Evolutionary conservation across 2,329 filamentous ascomycete genomes (phyloP).

Genomic region (Colletotrichum viniferum): DNA sequence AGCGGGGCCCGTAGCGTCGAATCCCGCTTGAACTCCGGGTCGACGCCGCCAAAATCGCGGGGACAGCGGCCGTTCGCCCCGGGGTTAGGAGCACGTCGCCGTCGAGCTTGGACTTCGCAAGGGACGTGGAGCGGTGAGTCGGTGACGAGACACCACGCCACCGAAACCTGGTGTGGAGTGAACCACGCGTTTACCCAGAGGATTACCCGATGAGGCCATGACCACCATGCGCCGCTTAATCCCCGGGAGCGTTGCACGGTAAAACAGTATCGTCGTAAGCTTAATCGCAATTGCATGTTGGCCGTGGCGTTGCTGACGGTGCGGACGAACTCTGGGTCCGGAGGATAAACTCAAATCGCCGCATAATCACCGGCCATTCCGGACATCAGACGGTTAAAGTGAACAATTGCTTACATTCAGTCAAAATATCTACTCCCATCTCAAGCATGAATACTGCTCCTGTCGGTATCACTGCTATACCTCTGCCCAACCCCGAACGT

Average conservation of each 20-base stretch:
- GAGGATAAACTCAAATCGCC: neutral
- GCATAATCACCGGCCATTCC: neutral
- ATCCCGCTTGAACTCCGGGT: conserved; percentile 18
- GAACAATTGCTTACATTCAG: neutral
- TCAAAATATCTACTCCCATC: neutral
- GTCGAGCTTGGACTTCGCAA: neutral
- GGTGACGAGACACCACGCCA: neutral
- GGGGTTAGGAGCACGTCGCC: neutral
- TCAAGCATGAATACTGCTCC: conserved; percentile 1
- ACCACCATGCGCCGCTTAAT: neutral
- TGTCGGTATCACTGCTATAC: neutral
- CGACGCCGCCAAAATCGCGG: conserved; percentile 13
- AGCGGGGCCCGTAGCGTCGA: neutral
- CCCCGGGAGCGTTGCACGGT: neutral
- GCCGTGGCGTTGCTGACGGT: neutral
- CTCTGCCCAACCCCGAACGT: neutral
- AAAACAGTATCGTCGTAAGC: neutral
- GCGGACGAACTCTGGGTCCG: neutral
- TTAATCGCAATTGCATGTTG: neutral
- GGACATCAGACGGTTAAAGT: neutral
- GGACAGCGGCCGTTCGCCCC: neutral
- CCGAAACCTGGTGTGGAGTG: neutral
- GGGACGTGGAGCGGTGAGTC: neutral
- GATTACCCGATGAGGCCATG: neutral
- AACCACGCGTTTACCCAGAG: neutral